Percentiles rank a stretch among this genome's conserved stretches.
Conservation (phyloP, 306 rosid species). For the Abrus precatorius region DNA sequence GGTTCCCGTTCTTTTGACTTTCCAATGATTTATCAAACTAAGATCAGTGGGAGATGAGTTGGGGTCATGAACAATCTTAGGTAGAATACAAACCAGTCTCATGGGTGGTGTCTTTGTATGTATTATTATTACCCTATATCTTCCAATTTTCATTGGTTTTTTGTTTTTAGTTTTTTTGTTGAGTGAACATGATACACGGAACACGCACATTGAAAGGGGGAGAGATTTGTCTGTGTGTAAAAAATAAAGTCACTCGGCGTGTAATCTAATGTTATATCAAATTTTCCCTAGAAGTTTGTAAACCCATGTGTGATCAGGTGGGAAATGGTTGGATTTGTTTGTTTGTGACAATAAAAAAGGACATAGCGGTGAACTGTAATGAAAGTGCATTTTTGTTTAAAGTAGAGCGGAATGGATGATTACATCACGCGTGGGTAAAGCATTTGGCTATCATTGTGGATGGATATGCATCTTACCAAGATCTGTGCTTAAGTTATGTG, state of each 20-base stretch:
- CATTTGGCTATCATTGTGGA: constrained; percentile 7
- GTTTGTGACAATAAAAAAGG: constrained; percentile 54
- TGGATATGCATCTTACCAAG: not conserved
- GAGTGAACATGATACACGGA: constrained; percentile 23
- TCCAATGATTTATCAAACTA: constrained; percentile 22
- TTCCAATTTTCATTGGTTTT: constrained; percentile 4
- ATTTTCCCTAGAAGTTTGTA: constrained; percentile 40
- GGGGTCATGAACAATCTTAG: constrained; percentile 2
- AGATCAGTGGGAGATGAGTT: constrained; percentile 20
- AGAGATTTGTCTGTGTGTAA: constrained; percentile 38
- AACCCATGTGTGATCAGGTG: constrained; percentile 60
- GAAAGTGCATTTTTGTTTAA: constrained; percentile 28
- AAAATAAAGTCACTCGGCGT: constrained; percentile 41
- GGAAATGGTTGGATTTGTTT: constrained; percentile 55
- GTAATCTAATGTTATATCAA: constrained; percentile 14
- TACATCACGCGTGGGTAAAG: constrained; percentile 49
- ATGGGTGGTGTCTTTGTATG: constrained; percentile 35
- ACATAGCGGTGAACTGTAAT: constrained; percentile 36
- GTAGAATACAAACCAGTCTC: constrained; percentile 23
- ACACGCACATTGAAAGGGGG: constrained; percentile 28
- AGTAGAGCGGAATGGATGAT: constrained; percentile 19
- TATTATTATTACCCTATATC: not conserved
- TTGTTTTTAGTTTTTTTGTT: not conserved
- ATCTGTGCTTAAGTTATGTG: not conserved
- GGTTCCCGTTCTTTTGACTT: constrained; percentile 2